Evolutionary conservation across 1,139 yeast species (phyloP), one percentile per base, ranked within the genome.

Genomic region (Yamadazyma membranifaciens): DNA sequence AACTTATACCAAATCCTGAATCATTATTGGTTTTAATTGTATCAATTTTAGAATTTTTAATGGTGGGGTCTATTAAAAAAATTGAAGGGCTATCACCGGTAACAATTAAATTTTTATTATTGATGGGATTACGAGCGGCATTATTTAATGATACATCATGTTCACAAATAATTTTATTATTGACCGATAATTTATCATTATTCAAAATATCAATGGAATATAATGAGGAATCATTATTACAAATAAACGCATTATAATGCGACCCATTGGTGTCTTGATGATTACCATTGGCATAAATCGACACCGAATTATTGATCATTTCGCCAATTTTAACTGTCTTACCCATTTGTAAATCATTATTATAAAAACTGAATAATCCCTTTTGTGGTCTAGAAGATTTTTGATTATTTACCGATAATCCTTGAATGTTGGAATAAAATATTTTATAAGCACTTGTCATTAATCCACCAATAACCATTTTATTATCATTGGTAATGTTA

Each of bases 1-100:
- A 88, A n/a, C 85, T 78, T 1, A 87, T 79, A 2, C 95, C 88
- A 56, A 89, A 87, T 4, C 96, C 97, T 40, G 84, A 78, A 49
- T 86, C 95, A 41, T 85, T 83, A 9, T 68, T 62, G 0, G 91
- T 82, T 35, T 72, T 69, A 31, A 85, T 53, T 3, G 60, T 54
- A 16, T 56, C 49, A 11, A 65, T 53, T 7, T 53, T 50, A 10
- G 52, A 39, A 31, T 51, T 45, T 16, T 34, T 36, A 9, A 38
- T 27, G 24, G 55, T 52, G 3, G 71, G 68, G 44, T 71, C 76
- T 31, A 69, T 57, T 42, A 72, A 48, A 41, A 64, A 71, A 9
- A 72, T 56, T 35, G 63, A 53, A 5, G 67, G 56, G 7, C 69
- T 61, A 50, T 72, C 78, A 6, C 76, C 76, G 1, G 76, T 66